phyloP scores from a whole-genome alignment of 495 filamentous ascomycete genomes.

The Mycothermus thermophilus region DNA sequence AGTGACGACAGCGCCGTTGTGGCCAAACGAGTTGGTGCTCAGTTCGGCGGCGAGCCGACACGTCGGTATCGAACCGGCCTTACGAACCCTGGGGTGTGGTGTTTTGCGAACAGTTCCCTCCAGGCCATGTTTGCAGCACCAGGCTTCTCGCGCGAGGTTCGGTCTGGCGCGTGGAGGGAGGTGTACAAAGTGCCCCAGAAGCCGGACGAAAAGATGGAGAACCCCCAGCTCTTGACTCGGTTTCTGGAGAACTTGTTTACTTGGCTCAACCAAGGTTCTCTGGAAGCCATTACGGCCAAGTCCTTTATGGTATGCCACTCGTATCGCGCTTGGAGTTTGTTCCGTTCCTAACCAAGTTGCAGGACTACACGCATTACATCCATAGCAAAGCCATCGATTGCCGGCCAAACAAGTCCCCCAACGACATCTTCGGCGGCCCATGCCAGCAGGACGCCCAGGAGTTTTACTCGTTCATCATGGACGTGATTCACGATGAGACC shows the following conservation, averaged over 20 bases:
- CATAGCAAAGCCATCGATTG: conserved; percentile 11
- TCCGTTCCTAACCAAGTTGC: conserved; percentile 14
- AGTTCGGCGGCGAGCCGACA: conserved; percentile 5
- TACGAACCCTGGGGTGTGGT: conserved; percentile 65
- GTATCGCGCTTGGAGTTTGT: neutral
- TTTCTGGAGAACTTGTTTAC: conserved; percentile 57
- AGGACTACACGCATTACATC: conserved; percentile 27
- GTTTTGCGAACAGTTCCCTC: conserved; percentile 82
- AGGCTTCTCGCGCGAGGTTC: conserved; percentile 55
- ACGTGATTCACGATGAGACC: conserved; percentile 29
- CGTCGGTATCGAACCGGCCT: conserved; percentile 47
- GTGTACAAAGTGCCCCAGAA: conserved; percentile 34
- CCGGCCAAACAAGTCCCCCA: conserved; percentile 1
- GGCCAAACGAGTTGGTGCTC: conserved; percentile 28
- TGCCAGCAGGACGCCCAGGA: conserved; percentile 33
- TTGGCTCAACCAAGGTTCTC: conserved; percentile 55
- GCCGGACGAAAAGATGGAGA: conserved; percentile 49
- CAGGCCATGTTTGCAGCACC: conserved; percentile 70
- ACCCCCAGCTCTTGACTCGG: conserved; percentile 65
- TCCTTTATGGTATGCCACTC: conserved; percentile 46
- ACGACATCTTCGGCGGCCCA: conserved; percentile 23
- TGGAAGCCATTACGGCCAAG: conserved; percentile 37
- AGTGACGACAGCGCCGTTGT: conserved; percentile 36
- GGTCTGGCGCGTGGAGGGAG: conserved; percentile 38
- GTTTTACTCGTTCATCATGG: conserved; percentile 27